These are phyloP conservation scores for Metahyphopichia silvanorum DNA, from an alignment of 805 yeast species.

Conservation along the genomic window DNA sequence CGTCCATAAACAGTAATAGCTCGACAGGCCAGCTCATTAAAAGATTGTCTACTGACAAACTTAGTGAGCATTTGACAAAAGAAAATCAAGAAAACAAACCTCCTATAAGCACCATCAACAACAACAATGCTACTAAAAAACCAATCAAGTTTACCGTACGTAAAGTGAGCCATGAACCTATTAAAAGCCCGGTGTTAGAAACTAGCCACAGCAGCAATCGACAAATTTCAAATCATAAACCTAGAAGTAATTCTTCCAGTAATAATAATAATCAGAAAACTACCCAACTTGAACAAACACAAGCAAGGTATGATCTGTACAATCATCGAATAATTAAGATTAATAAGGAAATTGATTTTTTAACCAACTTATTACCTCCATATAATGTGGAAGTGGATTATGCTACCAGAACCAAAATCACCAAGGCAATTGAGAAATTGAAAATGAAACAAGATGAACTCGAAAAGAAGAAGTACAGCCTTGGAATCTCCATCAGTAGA, in stretches of 20 bases:
- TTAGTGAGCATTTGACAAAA: neutral
- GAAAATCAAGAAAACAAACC: neutral
- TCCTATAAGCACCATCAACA: neutral
- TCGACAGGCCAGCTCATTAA: constrained; percentile 22
- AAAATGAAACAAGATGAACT: constrained; percentile 38
- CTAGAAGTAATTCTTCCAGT: neutral
- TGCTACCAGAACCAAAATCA: constrained; percentile 36
- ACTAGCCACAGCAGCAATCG: neutral
- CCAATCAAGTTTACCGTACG: constrained; percentile 33
- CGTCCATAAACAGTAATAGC: constrained; percentile 17
- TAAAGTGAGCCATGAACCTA: constrained; percentile 27
- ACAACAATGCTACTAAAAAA: constrained; percentile 12
- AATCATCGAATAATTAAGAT: constrained; percentile 31
- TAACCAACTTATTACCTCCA: constrained; percentile 39
- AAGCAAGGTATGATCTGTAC: constrained; percentile 33
- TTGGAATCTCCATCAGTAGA: constrained; percentile 41
- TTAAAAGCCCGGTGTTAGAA: constrained; percentile 10
- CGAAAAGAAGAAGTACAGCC: constrained; percentile 36
- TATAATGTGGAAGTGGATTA: constrained; percentile 42
- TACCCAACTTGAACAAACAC: constrained; percentile 18
- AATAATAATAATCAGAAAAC: neutral
- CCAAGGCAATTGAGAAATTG: constrained; percentile 38
- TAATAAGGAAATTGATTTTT: constrained; percentile 37
- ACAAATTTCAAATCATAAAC: no score
- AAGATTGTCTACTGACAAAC: constrained; percentile 12